Conservation (phyloP, 306 rosid genomes). For the Casuarina cunninghamiana region DNA sequence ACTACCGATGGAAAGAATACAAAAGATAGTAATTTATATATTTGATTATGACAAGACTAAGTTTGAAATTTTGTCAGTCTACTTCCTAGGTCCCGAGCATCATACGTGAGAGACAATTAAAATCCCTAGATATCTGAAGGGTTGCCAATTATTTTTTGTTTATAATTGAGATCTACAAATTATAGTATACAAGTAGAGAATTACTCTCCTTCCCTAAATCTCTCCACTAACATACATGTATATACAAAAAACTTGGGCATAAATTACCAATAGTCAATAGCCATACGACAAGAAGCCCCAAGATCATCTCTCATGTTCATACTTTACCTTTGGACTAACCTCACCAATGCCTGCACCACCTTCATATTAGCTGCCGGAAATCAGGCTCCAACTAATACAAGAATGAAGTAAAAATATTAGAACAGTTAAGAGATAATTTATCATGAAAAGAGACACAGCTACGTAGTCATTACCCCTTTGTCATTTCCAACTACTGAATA, state of each 20-base stretch:
- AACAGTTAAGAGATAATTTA: background rate
- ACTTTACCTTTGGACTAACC: constrained; percentile 59
- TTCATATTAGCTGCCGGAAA: constrained; percentile 71
- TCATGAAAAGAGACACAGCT: background rate
- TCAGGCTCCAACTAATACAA: constrained; percentile 58
- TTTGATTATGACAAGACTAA: too few species aligned
- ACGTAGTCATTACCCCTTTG: background rate
- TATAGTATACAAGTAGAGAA: background rate
- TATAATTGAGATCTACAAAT: too few species aligned
- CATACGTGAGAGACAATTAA: too few species aligned
- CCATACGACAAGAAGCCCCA: constrained; percentile 46
- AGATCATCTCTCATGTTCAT: constrained; percentile 60
- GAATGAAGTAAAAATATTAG: background rate
- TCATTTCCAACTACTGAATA: background rate
- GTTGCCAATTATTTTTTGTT: too few species aligned
- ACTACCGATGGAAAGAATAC: too few species aligned
- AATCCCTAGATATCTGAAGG: too few species aligned
- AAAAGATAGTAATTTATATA: too few species aligned
- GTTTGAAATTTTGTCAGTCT: too few species aligned
- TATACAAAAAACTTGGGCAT: constrained; percentile 5
- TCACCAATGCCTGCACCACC: constrained; percentile 71
- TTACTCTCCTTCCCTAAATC: constrained; percentile 1
- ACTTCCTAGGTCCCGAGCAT: too few species aligned
- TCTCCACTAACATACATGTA: background rate
- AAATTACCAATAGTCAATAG: constrained; percentile 26